Evolutionary conservation across 768 basidiomycete species (phyloP).

Genomic region (Termitomyces sp.): DNA sequence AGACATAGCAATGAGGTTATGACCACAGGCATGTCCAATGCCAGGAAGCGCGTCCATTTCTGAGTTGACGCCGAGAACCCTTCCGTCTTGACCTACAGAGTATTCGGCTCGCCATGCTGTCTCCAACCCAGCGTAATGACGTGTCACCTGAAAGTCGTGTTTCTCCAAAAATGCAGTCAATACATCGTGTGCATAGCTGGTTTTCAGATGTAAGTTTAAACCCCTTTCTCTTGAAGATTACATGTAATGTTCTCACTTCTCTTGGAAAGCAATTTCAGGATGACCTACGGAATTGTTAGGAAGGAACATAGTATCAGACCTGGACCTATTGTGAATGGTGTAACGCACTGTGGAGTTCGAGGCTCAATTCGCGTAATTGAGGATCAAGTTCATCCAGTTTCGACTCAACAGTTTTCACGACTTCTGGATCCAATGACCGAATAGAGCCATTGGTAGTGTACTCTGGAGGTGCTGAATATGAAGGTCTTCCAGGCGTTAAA

Average conservation of each 20-base stretch:
- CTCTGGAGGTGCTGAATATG: constrained; percentile 26
- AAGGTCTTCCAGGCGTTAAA: constrained; percentile 26
- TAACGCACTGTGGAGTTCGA: constrained; percentile 64
- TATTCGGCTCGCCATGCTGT: constrained; percentile 81
- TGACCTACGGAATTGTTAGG: constrained; percentile 36
- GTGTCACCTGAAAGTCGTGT: constrained; percentile 68
- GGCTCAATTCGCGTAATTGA: constrained; percentile 57
- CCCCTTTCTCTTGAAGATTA: constrained; percentile 16
- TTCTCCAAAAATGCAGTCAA: constrained; percentile 62
- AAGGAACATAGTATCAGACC: background rate
- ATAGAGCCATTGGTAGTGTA: constrained; percentile 1
- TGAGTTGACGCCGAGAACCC: constrained; percentile 72
- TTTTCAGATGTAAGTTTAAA: constrained; percentile 1
- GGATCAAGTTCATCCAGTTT: constrained; percentile 46
- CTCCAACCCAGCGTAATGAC: constrained; percentile 61
- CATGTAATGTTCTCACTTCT: constrained; percentile 31
- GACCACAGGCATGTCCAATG: constrained; percentile 69
- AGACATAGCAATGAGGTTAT: constrained; percentile 78
- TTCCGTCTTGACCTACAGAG: constrained; percentile 51
- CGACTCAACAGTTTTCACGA: constrained; percentile 49
- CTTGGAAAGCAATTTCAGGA: constrained; percentile 64
- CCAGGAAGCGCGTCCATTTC: constrained; percentile 68
- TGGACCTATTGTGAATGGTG: background rate
- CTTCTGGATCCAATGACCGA: constrained; percentile 24
- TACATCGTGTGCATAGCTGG: constrained; percentile 67